Evolutionary conservation across 228 moss, liverwort and hornwort species (phyloP), one percentile per base, ranked within the genome.

Genomic region (Sphagnum magellanicum): DNA sequence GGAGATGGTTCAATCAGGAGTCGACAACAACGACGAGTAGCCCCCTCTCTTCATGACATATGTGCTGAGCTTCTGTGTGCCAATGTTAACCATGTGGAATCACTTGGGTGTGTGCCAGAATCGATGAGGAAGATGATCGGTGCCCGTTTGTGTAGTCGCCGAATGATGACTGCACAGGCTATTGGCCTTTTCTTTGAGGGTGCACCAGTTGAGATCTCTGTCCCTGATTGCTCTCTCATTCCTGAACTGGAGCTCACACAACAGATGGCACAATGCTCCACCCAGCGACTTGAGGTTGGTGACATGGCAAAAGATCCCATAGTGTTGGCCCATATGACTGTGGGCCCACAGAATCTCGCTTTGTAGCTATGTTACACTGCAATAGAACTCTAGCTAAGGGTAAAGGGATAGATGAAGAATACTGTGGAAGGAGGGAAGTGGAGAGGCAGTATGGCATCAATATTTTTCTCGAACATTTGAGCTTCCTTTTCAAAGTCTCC

Each of bases 221-320:
- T 88, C 53, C 84, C 88, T 53, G 84, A 88, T 64, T 84, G 81
- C 63, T 72, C 79, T 10, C 66, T n/a, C 10, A 49, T 76, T 8
- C 51, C 71, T 4, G 88, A 88, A 71, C 77, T 72, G 51, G 73
- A 50, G 8, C 73, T 88, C 52, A 72, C 65, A 1, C 63, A 73
- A 58, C 69, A 68, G 12, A 50, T 84, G 51, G 73, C 49, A 4
- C 61, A 65, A 32, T 68, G 77, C 48, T n/a, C 50, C 12, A 60
- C 62, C 4, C 49, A 81, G 64, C 60, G 72, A 51, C 73, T 88
- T 48, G 64, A 75, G 79, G 78, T 74, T 13, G 17, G 61, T 61
- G 53, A 17, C n/a, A 11, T 17, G 17, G 17, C 17, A 17, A 17
- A 17, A 17, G 17, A 17, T 51, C 32, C 32, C 32, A 32, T 32